phyloP scores from a whole-genome alignment of 2,329 filamentous ascomycete species.

The Pseudopyrenochaeta lycopersici region DNA sequence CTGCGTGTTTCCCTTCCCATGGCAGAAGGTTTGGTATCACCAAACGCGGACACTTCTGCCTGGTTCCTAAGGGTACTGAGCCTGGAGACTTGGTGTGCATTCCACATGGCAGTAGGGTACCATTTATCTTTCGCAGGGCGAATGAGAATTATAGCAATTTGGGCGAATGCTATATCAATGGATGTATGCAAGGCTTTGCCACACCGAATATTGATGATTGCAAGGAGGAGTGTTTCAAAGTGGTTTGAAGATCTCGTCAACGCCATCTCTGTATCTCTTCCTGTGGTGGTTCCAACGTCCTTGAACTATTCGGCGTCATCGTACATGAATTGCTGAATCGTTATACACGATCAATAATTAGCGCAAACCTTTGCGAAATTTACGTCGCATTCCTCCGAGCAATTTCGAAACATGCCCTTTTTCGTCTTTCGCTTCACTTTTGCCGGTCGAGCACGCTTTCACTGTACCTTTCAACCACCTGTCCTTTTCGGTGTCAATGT shows the following conservation, averaged over 20 bases:
- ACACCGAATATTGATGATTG: neutral
- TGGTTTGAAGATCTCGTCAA: neutral
- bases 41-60: neutral
- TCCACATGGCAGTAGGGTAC: neutral
- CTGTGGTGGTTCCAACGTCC: too few species aligned
- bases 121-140: neutral
- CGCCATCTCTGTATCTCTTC: too few species aligned
- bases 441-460: neutral
- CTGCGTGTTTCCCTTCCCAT: conserved; percentile 1
- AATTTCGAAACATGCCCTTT: neutral
- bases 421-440: neutral
- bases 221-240: neutral
- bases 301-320: too few species aligned
- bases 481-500: neutral
- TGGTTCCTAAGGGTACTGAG: neutral
- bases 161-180: neutral
- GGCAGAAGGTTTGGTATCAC: neutral
- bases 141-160: neutral
- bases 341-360: neutral
- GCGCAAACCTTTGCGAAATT: neutral
- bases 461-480: neutral
- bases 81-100: neutral
- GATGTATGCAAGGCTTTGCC: neutral
- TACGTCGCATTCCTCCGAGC: neutral
- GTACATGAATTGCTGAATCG: too few species aligned